phyloP scores from a whole-genome alignment of 768 basidiomycete species.

The Leccinum barrowsii region DNA sequence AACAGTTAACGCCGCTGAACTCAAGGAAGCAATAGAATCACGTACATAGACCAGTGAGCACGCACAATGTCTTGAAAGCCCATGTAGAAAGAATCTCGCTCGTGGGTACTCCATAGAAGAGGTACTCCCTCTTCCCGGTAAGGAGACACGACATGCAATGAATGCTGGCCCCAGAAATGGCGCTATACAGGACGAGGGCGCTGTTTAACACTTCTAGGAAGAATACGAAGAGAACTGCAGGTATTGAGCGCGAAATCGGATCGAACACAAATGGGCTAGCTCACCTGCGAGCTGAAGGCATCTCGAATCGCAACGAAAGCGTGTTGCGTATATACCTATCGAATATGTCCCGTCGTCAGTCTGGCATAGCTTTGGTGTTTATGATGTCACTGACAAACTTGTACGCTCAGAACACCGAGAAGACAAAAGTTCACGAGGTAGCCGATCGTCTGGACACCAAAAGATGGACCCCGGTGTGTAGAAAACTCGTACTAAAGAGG shows the following conservation, averaged over 20 bases:
- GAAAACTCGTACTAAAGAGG: neutral
- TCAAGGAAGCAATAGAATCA: neutral
- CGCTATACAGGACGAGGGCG: conserved; percentile 4
- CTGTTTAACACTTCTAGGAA: conserved; percentile 9
- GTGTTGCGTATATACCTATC: conserved; percentile 3
- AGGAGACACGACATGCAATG: conserved; percentile 7
- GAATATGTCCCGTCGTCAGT: neutral
- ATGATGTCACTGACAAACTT: conserved; percentile 4
- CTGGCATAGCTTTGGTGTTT: neutral
- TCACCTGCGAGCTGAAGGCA: conserved; percentile 6
- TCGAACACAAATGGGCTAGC: neutral
- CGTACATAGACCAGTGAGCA: conserved; percentile 8
- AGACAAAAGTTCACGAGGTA: conserved; percentile 11
- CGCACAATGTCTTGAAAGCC: conserved; percentile 6
- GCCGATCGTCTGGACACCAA: conserved; percentile 1
- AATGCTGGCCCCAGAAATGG: conserved; percentile 1
- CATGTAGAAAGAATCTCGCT: conserved; percentile 5
- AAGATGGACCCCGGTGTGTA: neutral
- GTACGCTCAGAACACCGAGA: conserved; percentile 1
- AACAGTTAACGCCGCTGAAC: neutral
- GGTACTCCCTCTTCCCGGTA: conserved; percentile 7
- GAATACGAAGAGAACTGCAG: conserved; percentile 3
- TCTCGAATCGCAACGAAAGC: conserved; percentile 3
- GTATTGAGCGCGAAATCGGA: neutral
- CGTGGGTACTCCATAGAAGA: neutral